Evolutionary conservation across 345 rosid genomes (phyloP).

Genomic region (Trapa bicornis): DNA sequence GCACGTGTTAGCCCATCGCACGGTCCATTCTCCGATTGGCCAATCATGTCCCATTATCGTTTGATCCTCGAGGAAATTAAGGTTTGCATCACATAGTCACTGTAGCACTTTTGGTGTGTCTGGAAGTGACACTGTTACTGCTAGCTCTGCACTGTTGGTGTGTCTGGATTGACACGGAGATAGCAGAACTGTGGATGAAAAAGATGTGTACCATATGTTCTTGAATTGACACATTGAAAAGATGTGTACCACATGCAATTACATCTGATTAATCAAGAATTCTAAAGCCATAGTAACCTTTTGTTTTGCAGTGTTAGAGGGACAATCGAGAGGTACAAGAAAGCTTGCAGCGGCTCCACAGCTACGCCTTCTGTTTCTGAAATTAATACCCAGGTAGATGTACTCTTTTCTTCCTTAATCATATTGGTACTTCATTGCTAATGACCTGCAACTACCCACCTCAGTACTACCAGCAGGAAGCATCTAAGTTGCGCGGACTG

Average conservation of each 20-base stretch:
- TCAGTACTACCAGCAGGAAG: constrained; percentile 85
- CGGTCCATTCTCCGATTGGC: constrained; percentile 9
- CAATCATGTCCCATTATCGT: constrained; percentile 25
- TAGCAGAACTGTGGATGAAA: not conserved
- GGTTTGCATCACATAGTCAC: constrained; percentile 1
- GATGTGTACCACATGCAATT: too few relatives aligned
- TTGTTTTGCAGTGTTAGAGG: constrained; percentile 49
- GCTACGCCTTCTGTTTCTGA: constrained; percentile 56
- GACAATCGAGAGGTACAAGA: constrained; percentile 87
- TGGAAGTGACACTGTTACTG: not conserved
- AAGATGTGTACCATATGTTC: not conserved
- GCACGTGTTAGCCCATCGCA: constrained; percentile 1
- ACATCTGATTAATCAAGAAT: too few relatives aligned
- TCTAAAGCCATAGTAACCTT: not conserved
- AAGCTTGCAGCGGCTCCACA: constrained; percentile 49
- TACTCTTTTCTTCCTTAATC: not conserved
- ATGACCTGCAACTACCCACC: not conserved
- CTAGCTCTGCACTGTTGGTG: not conserved
- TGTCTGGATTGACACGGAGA: not conserved
- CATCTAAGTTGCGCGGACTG: constrained; percentile 63
- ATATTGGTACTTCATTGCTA: not conserved
- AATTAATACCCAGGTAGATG: constrained; percentile 68
- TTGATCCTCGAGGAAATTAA: constrained; percentile 12
- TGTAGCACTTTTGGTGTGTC: not conserved
- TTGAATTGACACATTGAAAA: not conserved